A percentile compares a stretch with the other conserved stretches of the same genome.
Conservation (phyloP, 345 rosid species). For the Luvunga scandens region DNA sequence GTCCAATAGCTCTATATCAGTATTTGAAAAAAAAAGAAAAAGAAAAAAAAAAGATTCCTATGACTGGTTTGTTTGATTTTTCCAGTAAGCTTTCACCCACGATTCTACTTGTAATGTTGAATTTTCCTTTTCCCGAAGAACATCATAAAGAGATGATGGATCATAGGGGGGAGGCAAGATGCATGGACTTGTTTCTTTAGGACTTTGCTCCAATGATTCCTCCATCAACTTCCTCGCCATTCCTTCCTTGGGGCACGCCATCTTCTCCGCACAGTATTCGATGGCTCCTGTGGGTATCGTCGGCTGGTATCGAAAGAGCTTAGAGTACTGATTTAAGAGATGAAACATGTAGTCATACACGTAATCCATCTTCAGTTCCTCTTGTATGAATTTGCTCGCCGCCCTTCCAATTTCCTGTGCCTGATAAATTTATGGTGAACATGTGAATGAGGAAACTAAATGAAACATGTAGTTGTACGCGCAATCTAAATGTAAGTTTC, state of each 20-base stretch:
- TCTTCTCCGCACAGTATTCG: slow-evolving; percentile 54
- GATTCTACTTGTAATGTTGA: slow-evolving; percentile 27
- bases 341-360: slow-evolving; percentile 85
- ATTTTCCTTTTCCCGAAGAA: slow-evolving; percentile 34
- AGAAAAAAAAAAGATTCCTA: neutral
- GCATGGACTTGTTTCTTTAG: slow-evolving; percentile 59
- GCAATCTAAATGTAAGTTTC: neutral
- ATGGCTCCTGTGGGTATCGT: slow-evolving; percentile 39
- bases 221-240: slow-evolving; percentile 49
- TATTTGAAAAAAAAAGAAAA: no score
- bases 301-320: slow-evolving; percentile 59
- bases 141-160: slow-evolving; percentile 34
- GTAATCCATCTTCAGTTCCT: slow-evolving; percentile 58
- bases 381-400: slow-evolving; percentile 47
- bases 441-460: neutral
- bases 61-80: slow-evolving; percentile 33
- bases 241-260: slow-evolving; percentile 58
- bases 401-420: slow-evolving; percentile 63
- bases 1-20: no score
- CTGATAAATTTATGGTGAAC: slow-evolving; percentile 27
- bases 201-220: slow-evolving; percentile 64
- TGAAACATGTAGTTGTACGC: neutral
- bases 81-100: slow-evolving; percentile 50
- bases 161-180: slow-evolving; percentile 58
- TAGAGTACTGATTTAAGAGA: slow-evolving; percentile 61